Evolutionary conservation across 495 filamentous ascomycete genomes (phyloP), one percentile per base, ranked within the genome.

Genomic region (Penicillium steckii): DNA sequence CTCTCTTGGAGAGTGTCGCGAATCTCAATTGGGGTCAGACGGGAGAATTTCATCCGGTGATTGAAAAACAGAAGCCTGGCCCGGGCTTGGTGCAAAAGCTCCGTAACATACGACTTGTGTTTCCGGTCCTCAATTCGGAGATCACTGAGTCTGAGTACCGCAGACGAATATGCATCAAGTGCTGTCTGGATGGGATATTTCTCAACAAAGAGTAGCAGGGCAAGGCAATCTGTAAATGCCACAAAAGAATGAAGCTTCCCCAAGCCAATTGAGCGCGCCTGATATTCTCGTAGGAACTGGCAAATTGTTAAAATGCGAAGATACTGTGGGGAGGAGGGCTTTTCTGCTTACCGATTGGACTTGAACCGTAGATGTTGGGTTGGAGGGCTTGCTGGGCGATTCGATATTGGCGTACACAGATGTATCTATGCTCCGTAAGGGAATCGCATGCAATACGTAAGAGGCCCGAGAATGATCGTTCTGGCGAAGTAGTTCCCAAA

Each of bases 61-160:
- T 64, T 75, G 60, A 85, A 75, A 60, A 83, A 80, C 23, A 96
- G 66, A 3, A 98, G 71, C n/a, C 74, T 76, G 19, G 86, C 78
- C 37, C 82, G 80, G 38, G 76, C 73, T 68, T 92, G 89, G 53
- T 89, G 80, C 4, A 87, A 69, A 12, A 79, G 67, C 64, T 91
- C 84, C 30, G 54, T 50, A 4, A 64, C 60, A 38, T 65, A 68
- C 27, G 56, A 66, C 27, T 68, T 70, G 46, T 69, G 65, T 8
- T 60, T 55, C 13, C 66, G 59, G 10, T 68, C 56, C 6, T 68
- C 41, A 61, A 61, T 4, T 53, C 59, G 49, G 55, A 80, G 32
- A 62, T 52, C 43, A 0, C 62, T 48, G 3, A 84, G 67, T 33
- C 62, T 69, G 3, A 55, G 41, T 4, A 82, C 62, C 1, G 80